Evolutionary conservation across 2,329 filamentous ascomycete genomes (phyloP).

Genomic region (Beauveria varroae): DNA sequence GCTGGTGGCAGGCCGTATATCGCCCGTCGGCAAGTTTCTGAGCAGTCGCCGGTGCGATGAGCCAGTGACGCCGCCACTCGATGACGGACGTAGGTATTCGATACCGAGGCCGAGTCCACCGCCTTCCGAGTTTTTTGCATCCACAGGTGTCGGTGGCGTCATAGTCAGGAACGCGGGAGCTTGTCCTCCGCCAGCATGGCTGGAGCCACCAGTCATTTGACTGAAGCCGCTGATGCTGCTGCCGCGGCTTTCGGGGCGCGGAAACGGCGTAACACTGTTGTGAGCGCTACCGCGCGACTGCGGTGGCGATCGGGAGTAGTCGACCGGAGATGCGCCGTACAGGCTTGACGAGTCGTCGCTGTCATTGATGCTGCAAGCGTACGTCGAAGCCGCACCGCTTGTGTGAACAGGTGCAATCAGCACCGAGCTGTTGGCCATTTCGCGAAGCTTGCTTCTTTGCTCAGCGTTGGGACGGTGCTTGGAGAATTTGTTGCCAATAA

Average conservation of each 20-base stretch:
- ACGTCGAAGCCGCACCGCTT: conserved; percentile 19
- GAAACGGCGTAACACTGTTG: conserved; percentile 39
- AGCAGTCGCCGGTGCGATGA: conserved; percentile 14
- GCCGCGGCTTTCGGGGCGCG: conserved; percentile 41
- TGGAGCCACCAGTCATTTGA: conserved; percentile 26
- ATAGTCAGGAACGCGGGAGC: conserved; percentile 38
- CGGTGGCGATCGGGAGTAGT: conserved; percentile 53
- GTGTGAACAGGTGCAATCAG: conserved; percentile 44
- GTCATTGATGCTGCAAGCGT: conserved; percentile 38
- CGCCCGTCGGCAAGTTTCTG: conserved; percentile 20
- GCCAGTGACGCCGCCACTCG: conserved; percentile 22
- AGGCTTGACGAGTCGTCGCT: conserved; percentile 51
- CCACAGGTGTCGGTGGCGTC: conserved; percentile 38
- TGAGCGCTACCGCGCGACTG: conserved; percentile 42
- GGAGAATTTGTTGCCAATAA: conserved; percentile 94
- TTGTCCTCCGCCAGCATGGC: conserved; percentile 17
- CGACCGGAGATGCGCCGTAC: conserved; percentile 45
- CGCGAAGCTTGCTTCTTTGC: conserved; percentile 70
- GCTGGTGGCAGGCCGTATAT: conserved; percentile 20
- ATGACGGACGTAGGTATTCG: conserved; percentile 25
- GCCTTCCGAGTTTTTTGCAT: conserved; percentile 17
- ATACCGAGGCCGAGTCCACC: conserved; percentile 18
- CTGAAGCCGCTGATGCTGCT: conserved; percentile 45
- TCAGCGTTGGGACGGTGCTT: conserved; percentile 76
- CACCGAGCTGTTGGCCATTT: conserved; percentile 72